Base-by-base conservation (phyloP, 2,329 filamentous ascomycete species). In the Aspergillus luchuensis region DNA sequence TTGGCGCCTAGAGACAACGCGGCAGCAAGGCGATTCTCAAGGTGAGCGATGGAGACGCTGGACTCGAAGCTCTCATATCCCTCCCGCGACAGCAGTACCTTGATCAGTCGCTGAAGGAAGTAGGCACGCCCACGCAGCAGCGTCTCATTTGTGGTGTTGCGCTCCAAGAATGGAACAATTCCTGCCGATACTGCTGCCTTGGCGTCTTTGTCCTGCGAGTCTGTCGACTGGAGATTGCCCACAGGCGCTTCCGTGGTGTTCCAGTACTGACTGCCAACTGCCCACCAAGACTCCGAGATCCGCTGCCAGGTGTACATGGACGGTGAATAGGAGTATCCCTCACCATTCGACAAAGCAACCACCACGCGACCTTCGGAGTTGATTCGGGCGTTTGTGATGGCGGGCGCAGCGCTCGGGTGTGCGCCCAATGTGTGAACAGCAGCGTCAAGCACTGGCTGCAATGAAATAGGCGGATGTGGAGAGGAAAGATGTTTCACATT, bases 281-380 rank as follows among this genome's bases (percentile, higher is more conserved):
- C 94, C 92, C 95, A 99, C 95, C 95, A 99, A 2, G 91, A 86
- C 74, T 99, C 96, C 2, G 92, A 96, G n/a, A 99, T 82, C 8
- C 93, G 88, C 76, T 98, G 94, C 95, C 95, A 99, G 7, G 88
- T 86, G 75, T 88, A 94, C 89, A 99, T 91, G 17, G 85, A 84
- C 0, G 90, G 86, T 1, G 91, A 91, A 77, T 99, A 99, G 56
- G 89, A 89, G 77, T 92, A 99, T 1, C 95, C 95, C 69, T 99
- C 94, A 19, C 95, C 95, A 69, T 97, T 98, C 23, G 90, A 95
- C 61, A 99, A 83, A 0, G 92, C 95, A n/a, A 98, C 86, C 23
- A 98, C 84, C 19, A 98, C 85, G 48, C 92, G 85, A 1, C 95
- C 96, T 57, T 88, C 89, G 0, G 91, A 92, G 74, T 97, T 99